A percentile compares a stretch with the other conserved stretches of the same genome.
Evolutionary conservation across 2,329 filamentous ascomycete species (phyloP).

Genomic region (Aspergillus uvarum): DNA sequence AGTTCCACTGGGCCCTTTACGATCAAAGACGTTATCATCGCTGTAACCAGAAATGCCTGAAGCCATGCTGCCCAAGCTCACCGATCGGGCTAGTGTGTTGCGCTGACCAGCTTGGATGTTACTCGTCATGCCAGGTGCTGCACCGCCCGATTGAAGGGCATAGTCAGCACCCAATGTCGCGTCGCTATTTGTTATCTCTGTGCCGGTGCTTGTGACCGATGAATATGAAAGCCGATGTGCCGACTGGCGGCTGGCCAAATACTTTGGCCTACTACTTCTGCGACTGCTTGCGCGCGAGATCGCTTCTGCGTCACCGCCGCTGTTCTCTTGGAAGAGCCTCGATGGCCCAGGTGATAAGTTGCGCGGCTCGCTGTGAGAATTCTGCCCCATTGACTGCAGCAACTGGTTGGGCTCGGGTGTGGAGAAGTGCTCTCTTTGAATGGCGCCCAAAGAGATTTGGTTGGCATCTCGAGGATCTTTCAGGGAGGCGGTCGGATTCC

Average conservation of each 20-base stretch:
- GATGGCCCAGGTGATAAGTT: constrained; percentile 30
- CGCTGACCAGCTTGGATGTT: constrained; percentile 28
- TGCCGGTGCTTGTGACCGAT: constrained; percentile 55
- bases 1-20: constrained; percentile 40
- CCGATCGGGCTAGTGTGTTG: constrained; percentile 65
- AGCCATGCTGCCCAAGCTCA: constrained; percentile 86
- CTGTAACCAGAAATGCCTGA: constrained; percentile 65
- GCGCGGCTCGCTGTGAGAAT: constrained; percentile 26
- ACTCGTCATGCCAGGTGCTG: constrained; percentile 53
- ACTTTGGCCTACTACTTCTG: constrained; percentile 53
- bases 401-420: constrained; percentile 24
- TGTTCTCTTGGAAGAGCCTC: constrained; percentile 29
- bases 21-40: constrained; percentile 48
- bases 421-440: constrained; percentile 20
- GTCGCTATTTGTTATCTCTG: constrained; percentile 67
- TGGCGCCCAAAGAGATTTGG: constrained; percentile 25
- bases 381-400: constrained; percentile 28
- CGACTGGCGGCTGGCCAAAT: constrained; percentile 55
- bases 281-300: constrained; percentile 27
- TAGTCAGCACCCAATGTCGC: constrained; percentile 75
- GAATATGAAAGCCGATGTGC: constrained; percentile 61
- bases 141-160: constrained; percentile 78
- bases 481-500: constrained; percentile 36
- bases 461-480: constrained; percentile 22
- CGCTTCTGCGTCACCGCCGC: constrained; percentile 24